Conservation (phyloP, 140 eudicot genomes). For the Stevia rebaudiana region DNA sequence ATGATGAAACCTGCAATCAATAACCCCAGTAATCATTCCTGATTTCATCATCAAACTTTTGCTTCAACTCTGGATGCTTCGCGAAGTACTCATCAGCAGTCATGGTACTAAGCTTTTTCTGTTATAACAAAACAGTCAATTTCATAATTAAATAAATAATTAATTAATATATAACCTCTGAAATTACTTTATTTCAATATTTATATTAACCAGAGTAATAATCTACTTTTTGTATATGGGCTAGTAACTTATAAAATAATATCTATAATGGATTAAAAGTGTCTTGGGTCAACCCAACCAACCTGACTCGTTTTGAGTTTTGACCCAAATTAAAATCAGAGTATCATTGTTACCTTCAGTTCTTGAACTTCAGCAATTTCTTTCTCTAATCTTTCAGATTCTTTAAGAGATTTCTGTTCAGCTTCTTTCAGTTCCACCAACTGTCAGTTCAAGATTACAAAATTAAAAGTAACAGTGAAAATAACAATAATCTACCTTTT, state of each 20-base stretch:
- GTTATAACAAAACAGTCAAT: conserved; percentile 13
- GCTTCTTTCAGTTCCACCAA: conserved; percentile 87
- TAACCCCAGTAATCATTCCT: conserved; percentile 93
- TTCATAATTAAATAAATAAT: not conserved
- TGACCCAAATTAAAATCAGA: not conserved
- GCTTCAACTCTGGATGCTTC: conserved; percentile 84
- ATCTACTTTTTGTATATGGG: not conserved
- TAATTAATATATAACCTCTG: too few relatives aligned
- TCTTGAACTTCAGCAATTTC: conserved; percentile 83
- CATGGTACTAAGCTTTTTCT: conserved; percentile 88
- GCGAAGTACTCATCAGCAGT: conserved; percentile 93
- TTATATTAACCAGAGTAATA: not conserved
- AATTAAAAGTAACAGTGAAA: not conserved
- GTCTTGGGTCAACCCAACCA: not conserved
- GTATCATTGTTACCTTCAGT: conserved; percentile 48
- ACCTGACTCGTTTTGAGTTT: not conserved
- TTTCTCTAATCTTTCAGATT: conserved; percentile 79
- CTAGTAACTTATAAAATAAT: too few relatives aligned
- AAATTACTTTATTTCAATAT: too few relatives aligned
- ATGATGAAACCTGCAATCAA: too few relatives aligned
- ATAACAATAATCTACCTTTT: not conserved
- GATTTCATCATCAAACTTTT: conserved; percentile 94
- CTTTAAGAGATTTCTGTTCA: conserved; percentile 61
- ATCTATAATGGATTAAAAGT: too few relatives aligned
- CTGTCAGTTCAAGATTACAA: conserved; percentile 28